These are phyloP conservation scores for Chaetomium sp. DNA, from an alignment of 2,329 filamentous ascomycete genomes.

Conservation along the genomic window DNA sequence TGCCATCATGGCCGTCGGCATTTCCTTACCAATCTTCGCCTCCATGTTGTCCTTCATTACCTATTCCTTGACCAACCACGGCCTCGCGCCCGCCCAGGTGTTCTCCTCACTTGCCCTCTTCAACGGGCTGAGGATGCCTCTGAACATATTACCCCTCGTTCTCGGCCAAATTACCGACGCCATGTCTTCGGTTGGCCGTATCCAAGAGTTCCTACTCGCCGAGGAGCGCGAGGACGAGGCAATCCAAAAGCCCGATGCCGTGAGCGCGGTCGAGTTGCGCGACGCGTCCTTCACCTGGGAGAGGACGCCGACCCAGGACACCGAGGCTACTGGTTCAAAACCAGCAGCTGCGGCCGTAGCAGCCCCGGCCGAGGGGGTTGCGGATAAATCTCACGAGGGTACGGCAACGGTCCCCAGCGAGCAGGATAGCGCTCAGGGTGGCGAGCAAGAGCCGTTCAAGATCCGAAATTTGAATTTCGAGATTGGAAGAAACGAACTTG, in stretches of 20 bases:
- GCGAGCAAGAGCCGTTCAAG: constrained; percentile 63
- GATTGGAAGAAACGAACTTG: constrained; percentile 67
- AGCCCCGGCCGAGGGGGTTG: constrained; percentile 26
- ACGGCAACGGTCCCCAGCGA: constrained; percentile 41
- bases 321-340: constrained; percentile 38
- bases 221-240: constrained; percentile 78
- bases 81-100: constrained; percentile 66
- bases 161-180: constrained; percentile 88
- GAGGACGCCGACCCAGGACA: constrained; percentile 49
- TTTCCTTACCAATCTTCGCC: constrained; percentile 86
- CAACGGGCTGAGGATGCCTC: constrained; percentile 81
- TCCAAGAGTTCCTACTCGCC: constrained; percentile 79
- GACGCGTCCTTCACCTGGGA: constrained; percentile 87
- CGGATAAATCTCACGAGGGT: constrained; percentile 13
- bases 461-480: constrained; percentile 61
- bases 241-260: constrained; percentile 45
- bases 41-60: constrained; percentile 95
- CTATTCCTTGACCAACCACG: constrained; percentile 59
- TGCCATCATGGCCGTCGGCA: constrained; percentile 73
- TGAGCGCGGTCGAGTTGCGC: constrained; percentile 65
- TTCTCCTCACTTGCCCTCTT: constrained; percentile 94
- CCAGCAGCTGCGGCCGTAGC: constrained; percentile 24
- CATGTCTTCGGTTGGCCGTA: constrained; percentile 74
- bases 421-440: constrained; percentile 49
- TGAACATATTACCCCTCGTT: constrained; percentile 83